Evolutionary conservation across 1,284 basidiomycete species (phyloP), one percentile per base, ranked within the genome.

Genomic region (Heterobasidion annosum): DNA sequence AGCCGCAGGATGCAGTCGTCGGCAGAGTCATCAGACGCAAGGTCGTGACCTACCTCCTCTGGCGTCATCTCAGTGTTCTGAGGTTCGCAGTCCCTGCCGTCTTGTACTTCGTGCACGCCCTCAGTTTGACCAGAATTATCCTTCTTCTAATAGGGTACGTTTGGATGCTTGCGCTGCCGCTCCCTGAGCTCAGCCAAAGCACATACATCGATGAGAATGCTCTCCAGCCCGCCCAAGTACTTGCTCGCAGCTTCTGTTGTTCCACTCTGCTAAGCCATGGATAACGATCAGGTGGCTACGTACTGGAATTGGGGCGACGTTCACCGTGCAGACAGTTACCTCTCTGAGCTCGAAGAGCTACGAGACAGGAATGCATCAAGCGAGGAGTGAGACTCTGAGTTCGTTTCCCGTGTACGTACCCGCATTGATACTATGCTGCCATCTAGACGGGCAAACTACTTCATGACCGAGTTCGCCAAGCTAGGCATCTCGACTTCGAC

Each of bases 191-290:
- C 3, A 86, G 85, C 15, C 77, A 84, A 62, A 67, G 70, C 4
- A 88, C 84, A 15, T 95, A 91, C 66, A 87, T 94, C 48, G 92
- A 95, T 66, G 94, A 98, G 72, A 95, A 98, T 68, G 94, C 95
- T 0, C 72, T 98, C 32, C 90, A 93, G 64, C 93, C 95, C 4
- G 86, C 81, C 2, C 91, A 94, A 73, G 93, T 93, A 60, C 54
- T 71, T 62, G 57, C 48, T 50, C 18, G 4, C 42, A 32, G 25
- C 37, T 1, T n/a, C 51, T 1, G 42, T 50, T 18, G 50, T 6
- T 32, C 25, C 44, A 16, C 6, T 45, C 53, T 42, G 33, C 13
- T 40, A 25, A 42, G 32, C 18, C 45, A 50, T 40, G 51, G 54
- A 43, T 47, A 46, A 40, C 19, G 34, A 15, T 15, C 59, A 95